phyloP scores from a whole-genome alignment of 306 rosid genomes.

The Malus orientalis region DNA sequence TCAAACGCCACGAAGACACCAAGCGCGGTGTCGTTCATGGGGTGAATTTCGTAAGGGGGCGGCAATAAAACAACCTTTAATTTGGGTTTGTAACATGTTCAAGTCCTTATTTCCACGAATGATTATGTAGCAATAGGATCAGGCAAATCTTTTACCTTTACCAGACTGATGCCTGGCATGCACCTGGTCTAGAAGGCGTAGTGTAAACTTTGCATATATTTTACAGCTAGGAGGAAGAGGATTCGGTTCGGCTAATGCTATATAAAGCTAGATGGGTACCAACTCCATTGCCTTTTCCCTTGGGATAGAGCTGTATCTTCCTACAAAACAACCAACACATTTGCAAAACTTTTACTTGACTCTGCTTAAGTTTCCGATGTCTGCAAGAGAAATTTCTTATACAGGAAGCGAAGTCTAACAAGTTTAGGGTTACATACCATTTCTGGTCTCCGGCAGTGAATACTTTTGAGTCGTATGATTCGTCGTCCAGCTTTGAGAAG shows the following conservation, averaged over 20 bases:
- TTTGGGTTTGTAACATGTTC: too few species aligned
- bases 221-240: constrained; percentile 29
- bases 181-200: constrained; percentile 40
- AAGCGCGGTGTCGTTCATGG: too few species aligned
- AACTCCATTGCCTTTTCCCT: constrained; percentile 24
- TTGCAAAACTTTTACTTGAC: neutral
- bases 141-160: constrained; percentile 28
- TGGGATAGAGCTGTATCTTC: constrained; percentile 58
- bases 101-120: too few species aligned
- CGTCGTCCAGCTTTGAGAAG: constrained; percentile 32
- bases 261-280: constrained; percentile 41
- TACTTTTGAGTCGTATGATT: constrained; percentile 22
- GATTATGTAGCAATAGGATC: too few species aligned
- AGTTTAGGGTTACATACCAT: constrained; percentile 31
- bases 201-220: constrained; percentile 34
- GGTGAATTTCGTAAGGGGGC: too few species aligned
- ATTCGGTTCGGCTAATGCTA: constrained; percentile 38
- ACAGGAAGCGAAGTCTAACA: neutral
- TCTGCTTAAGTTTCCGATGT: neutral
- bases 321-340: constrained; percentile 15
- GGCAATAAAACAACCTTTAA: too few species aligned
- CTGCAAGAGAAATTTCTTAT: neutral
- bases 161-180: constrained; percentile 10
- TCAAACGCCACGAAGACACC: too few species aligned
- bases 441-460: constrained; percentile 41